Base-by-base conservation (phyloP, 768 basidiomycete species). In the Leccinum sublutescens region DNA sequence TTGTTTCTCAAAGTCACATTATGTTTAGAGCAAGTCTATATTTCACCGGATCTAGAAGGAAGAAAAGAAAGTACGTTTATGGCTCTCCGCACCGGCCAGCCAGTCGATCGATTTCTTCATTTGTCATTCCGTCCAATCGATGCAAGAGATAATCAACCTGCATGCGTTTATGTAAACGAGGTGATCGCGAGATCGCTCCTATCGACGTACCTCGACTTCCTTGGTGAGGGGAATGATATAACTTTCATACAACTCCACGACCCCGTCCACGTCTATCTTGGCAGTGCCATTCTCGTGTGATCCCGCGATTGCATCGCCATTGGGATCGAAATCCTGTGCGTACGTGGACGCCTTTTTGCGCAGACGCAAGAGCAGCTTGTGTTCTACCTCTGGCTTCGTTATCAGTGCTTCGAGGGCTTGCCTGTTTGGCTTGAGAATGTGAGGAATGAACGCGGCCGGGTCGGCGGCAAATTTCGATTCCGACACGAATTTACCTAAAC, bases 201-300 rank as follows among this genome's bases (percentile, higher is more conserved):
- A 14, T 66, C 77, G 2, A 57, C 81, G 50, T 70, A 96, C 96
- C 92, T 99, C 97, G 58, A 99, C 93, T 70, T 97, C 94, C 74
- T 96, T 98, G 1, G 97, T 99, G 64, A 99, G 73, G 9, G 97
- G 97, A 59, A 99, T 99, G 63, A 99, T 95, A 68, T 89, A 94
- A 68, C 89, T 91, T 70, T 95, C 87, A 69, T 99, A 99, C 62
- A 99, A 74, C 69, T 93, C 88, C 23, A 97, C 90, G 15, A 99
- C 93, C 45, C 90, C 88, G 63, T 95, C 93, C 0, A 95, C 89
- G 60, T 97, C 95, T 61, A 99, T 91, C 79, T 95, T 95, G 58
- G 74, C 71, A 56, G 75, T 73, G 45, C 70, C 71, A n/a, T 71
- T 71, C 12, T 62, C 62, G 55, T 69, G 65, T 10, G 62, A 71